Evolutionary conservation across 2,329 filamentous ascomycete species (phyloP).

Genomic region (Sarocladiaceae sp.): DNA sequence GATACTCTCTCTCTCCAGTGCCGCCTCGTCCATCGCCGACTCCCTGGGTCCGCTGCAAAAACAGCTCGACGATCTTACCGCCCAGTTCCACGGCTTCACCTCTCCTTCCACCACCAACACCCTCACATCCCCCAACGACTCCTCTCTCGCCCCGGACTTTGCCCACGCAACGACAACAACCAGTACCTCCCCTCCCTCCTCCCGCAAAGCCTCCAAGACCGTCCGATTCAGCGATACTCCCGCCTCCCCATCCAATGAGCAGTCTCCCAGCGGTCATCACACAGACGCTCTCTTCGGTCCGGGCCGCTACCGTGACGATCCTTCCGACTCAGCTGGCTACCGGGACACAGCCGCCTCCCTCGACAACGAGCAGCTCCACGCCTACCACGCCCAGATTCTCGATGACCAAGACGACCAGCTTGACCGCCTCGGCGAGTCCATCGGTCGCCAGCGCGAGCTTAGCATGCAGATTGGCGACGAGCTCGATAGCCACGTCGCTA

Average conservation of each 20-base stretch:
- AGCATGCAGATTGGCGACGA: constrained; percentile 96
- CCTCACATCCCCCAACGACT: constrained; percentile 57
- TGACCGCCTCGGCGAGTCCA: constrained; percentile 79
- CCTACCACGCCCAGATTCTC: constrained; percentile 74
- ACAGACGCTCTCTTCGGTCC: constrained; percentile 33
- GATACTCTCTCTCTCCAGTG: constrained; percentile 25
- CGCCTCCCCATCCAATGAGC: constrained; percentile 22
- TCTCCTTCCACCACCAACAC: constrained; percentile 42
- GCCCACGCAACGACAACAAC: constrained; percentile 48
- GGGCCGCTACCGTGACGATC: constrained; percentile 64
- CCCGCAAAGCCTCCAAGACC: constrained; percentile 51
- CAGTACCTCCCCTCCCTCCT: constrained; percentile 16
- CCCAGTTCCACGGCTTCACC: constrained; percentile 70
- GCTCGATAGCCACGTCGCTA: constrained; percentile 78
- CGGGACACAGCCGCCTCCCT: constrained; percentile 53
- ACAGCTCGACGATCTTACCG: constrained; percentile 69
- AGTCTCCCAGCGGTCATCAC: not conserved
- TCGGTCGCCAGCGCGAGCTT: constrained; percentile 82
- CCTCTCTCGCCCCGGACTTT: constrained; percentile 56
- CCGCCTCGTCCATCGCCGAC: constrained; percentile 47
- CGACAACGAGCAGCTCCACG: constrained; percentile 79
- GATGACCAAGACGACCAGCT: constrained; percentile 90
- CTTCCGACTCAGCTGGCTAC: constrained; percentile 43
- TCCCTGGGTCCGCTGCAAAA: constrained; percentile 62
- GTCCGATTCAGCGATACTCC: constrained; percentile 77